Evolutionary conservation across 2,329 filamentous ascomycete species (phyloP), one percentile per base, ranked within the genome.

Genomic region (Colletotrichum sp.): DNA sequence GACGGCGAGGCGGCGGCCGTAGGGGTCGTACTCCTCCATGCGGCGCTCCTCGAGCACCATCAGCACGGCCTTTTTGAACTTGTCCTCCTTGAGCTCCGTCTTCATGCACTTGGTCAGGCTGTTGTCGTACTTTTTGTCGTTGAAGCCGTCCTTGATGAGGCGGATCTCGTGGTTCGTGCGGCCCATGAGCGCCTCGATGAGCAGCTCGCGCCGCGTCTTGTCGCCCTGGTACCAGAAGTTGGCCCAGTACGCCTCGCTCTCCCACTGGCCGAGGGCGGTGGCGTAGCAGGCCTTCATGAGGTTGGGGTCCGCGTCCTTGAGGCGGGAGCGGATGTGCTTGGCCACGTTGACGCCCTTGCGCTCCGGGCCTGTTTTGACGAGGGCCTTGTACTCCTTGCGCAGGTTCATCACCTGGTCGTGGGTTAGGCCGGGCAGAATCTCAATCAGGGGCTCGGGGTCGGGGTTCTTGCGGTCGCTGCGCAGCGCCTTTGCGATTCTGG

Each of bases 221-320:
- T 96, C 94, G 49, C 94, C 93, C 82, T 98, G 96, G 86, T 98
- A 99, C 93, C 96, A 99, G 85, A 95, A 98, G 84, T 98, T 99
- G 76, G 96, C 96, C 96, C 97, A 99, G 88, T 98, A 98, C 0
- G 95, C 95, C 84, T 99, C 97, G 79, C 93, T 94, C 86, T 98
- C 97, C 93, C 96, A 99, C 69, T 91, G 91, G 12, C 97, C 97
- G 1, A 99, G 90, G 1, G 96, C 96, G 4, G 95, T 96, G 5
- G 96, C 93, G 84, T 99, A 98, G 81, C 94, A 96, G 8, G 95
- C 94, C 86, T 99, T 99, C 86, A 96, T 96, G 79, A 99, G 93
- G 79, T 92, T 93, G 6, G 93, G 89, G 70, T 94, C 90, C 79
- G 93, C 91, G 59, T 95, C 93, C 85, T 96, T 96, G 81, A 96